Conservation (phyloP, 1,139 yeast genomes). For the Suhomyces terraborum region DNA sequence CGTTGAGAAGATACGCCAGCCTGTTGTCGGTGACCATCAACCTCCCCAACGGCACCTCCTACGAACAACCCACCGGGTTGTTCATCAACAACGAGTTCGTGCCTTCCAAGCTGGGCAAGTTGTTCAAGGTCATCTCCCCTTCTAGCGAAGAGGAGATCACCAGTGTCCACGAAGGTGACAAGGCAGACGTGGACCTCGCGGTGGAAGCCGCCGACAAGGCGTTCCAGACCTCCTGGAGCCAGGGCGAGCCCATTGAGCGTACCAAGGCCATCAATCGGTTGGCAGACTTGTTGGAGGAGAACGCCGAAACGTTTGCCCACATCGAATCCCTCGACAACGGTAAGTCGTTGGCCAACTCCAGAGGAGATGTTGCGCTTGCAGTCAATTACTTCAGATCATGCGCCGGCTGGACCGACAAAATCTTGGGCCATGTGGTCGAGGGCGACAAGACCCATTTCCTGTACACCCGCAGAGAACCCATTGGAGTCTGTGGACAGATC, state of each 20-base stretch:
- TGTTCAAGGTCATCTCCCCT: slow-evolving; percentile 21
- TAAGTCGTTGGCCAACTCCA: slow-evolving; percentile 20
- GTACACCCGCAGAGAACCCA: slow-evolving; percentile 35
- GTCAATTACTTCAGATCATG: slow-evolving; percentile 27
- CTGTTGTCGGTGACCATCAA: slow-evolving; percentile 51
- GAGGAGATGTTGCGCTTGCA: slow-evolving; percentile 20
- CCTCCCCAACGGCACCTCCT: slow-evolving; percentile 59
- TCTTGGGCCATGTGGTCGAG: slow-evolving; percentile 26
- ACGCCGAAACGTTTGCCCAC: slow-evolving; percentile 22
- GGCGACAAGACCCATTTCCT: slow-evolving; percentile 28
- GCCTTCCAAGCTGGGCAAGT: slow-evolving; percentile 17
- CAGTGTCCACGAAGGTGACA: slow-evolving; percentile 21
- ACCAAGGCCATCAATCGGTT: slow-evolving; percentile 17
- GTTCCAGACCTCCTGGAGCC: slow-evolving; percentile 38
- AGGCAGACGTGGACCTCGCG: slow-evolving; percentile 21
- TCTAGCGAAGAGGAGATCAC: slow-evolving; percentile 24
- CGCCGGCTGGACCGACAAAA: slow-evolving; percentile 33
- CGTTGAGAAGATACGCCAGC: slow-evolving; percentile 16
- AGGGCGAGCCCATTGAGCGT: slow-evolving; percentile 28
- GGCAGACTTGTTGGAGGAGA: slow-evolving; percentile 22
- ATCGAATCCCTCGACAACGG: slow-evolving; percentile 25
- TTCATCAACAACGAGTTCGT: slow-evolving; percentile 25
- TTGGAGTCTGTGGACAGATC: slow-evolving; percentile 43
- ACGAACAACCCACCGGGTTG: slow-evolving; percentile 36
- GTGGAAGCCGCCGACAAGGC: slow-evolving; percentile 22